These are phyloP conservation scores for Debaryomyces hansenii DNA, from an alignment of 805 yeast species.

Conservation along the genomic window DNA sequence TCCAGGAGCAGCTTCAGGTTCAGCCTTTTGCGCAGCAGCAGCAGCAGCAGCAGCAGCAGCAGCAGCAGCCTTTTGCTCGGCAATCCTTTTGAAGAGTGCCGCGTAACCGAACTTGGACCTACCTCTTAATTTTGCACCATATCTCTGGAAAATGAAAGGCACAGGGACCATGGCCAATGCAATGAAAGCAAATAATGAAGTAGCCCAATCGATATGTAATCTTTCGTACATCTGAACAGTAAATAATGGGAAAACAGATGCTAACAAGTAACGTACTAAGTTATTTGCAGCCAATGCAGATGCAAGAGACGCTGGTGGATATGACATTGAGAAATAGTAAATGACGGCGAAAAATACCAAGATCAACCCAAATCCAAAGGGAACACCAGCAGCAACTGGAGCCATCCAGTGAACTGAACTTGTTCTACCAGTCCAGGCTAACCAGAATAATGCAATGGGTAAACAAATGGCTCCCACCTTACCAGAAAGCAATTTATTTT, in stretches of 20 bases:
- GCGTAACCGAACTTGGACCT: conserved; percentile 57
- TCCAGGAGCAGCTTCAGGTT: conserved; percentile 10
- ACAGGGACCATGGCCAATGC: conserved; percentile 69
- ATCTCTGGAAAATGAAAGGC: conserved; percentile 65
- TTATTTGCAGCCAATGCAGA: conserved; percentile 91
- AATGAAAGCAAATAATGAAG: conserved; percentile 51
- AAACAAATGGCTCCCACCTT: conserved; percentile 66
- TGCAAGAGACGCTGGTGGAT: conserved; percentile 62
- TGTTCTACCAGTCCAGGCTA: conserved; percentile 70
- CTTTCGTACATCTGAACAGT: conserved; percentile 48
- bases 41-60: conserved; percentile 22
- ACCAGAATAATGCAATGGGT: conserved; percentile 74
- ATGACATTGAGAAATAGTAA: conserved; percentile 67
- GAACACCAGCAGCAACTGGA: conserved; percentile 73
- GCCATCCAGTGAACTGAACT: conserved; percentile 70
- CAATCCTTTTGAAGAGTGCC: conserved; percentile 38
- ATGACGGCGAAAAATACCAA: conserved; percentile 69
- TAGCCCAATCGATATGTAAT: conserved; percentile 55
- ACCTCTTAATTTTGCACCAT: conserved; percentile 58
- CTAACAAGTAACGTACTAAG: conserved; percentile 68
- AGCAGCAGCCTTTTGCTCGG: conserved; percentile 20
- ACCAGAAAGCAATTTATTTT: conserved; percentile 57
- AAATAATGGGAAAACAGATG: conserved; percentile 76
- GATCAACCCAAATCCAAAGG: conserved; percentile 74
- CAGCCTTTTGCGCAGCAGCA: conserved; percentile 13